Conservation (phyloP, 164 flowering plant species). For the Taxillus chinensis region DNA sequence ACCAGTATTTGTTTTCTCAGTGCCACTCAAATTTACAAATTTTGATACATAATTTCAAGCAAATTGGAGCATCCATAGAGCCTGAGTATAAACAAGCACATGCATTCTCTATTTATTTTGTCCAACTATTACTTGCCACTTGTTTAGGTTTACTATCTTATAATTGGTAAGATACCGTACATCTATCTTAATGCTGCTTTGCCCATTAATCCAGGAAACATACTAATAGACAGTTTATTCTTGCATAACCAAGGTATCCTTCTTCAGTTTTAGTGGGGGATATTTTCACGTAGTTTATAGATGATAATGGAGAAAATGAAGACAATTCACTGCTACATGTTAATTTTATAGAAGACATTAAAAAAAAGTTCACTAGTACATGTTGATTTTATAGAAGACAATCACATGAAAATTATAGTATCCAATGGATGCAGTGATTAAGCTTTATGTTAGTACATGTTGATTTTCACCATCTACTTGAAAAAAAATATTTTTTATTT, state of each 20-base stretch:
- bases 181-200: not conserved
- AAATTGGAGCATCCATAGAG: slow-evolving; percentile 86
- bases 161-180: slow-evolving; percentile 54
- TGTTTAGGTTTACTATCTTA: slow-evolving; percentile 79
- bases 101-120: slow-evolving; percentile 88
- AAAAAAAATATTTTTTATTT: too few relatives aligned
- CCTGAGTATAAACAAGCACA: slow-evolving; percentile 86
- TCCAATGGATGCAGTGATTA: too few relatives aligned
- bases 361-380: too few relatives aligned
- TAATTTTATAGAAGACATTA: too few relatives aligned
- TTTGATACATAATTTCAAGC: slow-evolving; percentile 86
- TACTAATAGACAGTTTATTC: slow-evolving; percentile 1
- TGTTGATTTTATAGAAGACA: too few relatives aligned
- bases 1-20: slow-evolving; percentile 6
- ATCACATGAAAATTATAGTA: too few relatives aligned
- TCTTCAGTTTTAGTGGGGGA: slow-evolving; percentile 99
- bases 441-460: too few relatives aligned
- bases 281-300: slow-evolving; percentile 88
- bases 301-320: too few relatives aligned
- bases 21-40: slow-evolving; percentile 38
- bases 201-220: not conserved
- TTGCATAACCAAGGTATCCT: slow-evolving; percentile 61
- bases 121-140: slow-evolving; percentile 81
- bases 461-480: too few relatives aligned
- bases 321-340: too few relatives aligned